Percentiles rank a stretch among this genome's conserved stretches.
phyloP scores from a whole-genome alignment of 2,329 filamentous ascomycete species.

The Colletotrichum tamarilloi region DNA sequence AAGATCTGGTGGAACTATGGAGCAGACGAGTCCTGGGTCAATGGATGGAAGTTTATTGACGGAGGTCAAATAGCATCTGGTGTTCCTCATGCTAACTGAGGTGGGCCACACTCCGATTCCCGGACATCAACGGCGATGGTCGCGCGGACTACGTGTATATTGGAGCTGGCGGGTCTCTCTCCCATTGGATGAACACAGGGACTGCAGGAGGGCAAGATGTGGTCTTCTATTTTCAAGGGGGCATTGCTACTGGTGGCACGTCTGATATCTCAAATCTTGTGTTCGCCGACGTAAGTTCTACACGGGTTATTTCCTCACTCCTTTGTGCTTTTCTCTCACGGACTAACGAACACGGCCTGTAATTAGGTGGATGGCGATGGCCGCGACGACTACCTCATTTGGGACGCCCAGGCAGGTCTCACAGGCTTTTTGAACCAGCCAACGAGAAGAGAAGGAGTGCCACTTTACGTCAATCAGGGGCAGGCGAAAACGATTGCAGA shows the following conservation, averaged over 20 bases:
- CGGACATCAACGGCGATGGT: slow-evolving; percentile 42
- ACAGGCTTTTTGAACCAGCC: slow-evolving; percentile 36
- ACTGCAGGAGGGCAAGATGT: slow-evolving; percentile 33
- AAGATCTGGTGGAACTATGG: slow-evolving; percentile 38
- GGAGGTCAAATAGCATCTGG: slow-evolving; percentile 40
- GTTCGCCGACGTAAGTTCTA: slow-evolving; percentile 29
- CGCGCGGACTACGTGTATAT: slow-evolving; percentile 41
- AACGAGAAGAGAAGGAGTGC: slow-evolving; percentile 32
- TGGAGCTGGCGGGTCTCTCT: slow-evolving; percentile 38
- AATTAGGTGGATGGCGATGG: slow-evolving; percentile 13
- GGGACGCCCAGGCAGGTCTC: slow-evolving; percentile 33
- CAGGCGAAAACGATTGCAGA: slow-evolving; percentile 26
- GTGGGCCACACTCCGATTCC: slow-evolving; percentile 38
- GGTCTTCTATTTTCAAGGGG: slow-evolving; percentile 18
- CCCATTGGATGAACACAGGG: slow-evolving; percentile 38
- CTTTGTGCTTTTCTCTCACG: not conserved
- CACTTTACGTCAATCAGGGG: slow-evolving; percentile 35
- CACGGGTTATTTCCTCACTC: not conserved
- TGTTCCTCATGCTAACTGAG: slow-evolving; percentile 40
- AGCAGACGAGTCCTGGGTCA: slow-evolving; percentile 33
- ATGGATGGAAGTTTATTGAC: slow-evolving; percentile 38
- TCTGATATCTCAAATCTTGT: slow-evolving; percentile 35
- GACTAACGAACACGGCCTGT: slow-evolving; percentile 33
- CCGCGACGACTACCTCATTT: slow-evolving; percentile 33
- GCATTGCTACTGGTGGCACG: slow-evolving; percentile 34